Percentiles rank a stretch among this genome's conserved stretches.
These are phyloP conservation scores for Plasmodium gonderi DNA, from an alignment of 169 alveolate species.

Conservation along the genomic window DNA sequence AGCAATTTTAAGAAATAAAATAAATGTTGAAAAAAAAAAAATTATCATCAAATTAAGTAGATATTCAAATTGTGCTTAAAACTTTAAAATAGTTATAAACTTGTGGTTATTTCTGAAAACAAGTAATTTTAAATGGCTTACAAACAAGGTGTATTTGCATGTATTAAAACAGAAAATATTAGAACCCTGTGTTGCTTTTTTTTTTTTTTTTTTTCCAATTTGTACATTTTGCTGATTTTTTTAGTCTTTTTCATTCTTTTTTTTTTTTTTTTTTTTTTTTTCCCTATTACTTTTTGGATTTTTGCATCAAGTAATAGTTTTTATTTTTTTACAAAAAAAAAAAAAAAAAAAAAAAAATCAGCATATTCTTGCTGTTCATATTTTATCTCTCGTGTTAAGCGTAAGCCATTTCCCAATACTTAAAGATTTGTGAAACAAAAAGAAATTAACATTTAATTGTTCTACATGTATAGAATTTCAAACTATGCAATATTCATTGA, in stretches of 20 bases:
- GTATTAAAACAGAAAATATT: background rate
- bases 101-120: background rate
- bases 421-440: background rate
- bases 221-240: background rate
- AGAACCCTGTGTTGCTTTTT: background rate
- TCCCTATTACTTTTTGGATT: background rate
- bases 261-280: background rate
- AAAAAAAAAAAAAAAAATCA: background rate
- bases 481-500: background rate
- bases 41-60: background rate
- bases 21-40: background rate
- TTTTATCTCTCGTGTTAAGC: background rate
- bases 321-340: too few relatives aligned
- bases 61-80: background rate
- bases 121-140: background rate
- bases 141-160: background rate
- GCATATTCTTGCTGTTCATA: background rate
- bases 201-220: background rate
- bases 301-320: background rate
- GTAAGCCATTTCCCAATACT: background rate
- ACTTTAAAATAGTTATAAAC: too few relatives aligned
- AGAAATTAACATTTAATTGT: background rate
- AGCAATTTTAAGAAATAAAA: background rate
- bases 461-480: background rate
- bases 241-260: background rate